Evolutionary conservation across 176 grass and related monocot species (phyloP).

Genomic region (Musa beccarii): DNA sequence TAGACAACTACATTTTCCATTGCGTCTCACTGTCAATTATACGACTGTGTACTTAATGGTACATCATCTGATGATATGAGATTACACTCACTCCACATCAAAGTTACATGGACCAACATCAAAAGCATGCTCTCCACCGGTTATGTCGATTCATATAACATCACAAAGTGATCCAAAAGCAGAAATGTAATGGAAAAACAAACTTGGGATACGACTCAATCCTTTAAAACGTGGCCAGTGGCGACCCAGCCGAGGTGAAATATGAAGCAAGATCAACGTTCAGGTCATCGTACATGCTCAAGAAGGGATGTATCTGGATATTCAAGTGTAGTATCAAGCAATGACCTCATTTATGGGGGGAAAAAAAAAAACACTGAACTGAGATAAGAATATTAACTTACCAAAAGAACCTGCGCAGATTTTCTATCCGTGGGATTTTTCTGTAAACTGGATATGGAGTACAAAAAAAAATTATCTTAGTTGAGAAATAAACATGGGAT

Average conservation of each 20-base stretch:
- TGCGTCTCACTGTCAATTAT: no score
- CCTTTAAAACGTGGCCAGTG: constrained; percentile 62
- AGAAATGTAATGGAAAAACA: not conserved
- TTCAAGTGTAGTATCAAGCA: not conserved
- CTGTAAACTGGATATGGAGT: constrained; percentile 55
- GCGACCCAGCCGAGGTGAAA: constrained; percentile 63
- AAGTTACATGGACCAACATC: not conserved
- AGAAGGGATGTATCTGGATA: constrained; percentile 71
- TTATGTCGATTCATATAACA: not conserved
- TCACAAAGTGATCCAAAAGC: not conserved
- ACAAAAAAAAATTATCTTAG: not conserved
- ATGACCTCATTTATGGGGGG: not conserved
- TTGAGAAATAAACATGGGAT: not conserved
- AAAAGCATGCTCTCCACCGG: not conserved
- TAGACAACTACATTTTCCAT: no score
- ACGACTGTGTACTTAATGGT: no score
- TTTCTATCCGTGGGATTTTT: constrained; percentile 57
- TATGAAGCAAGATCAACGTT: constrained; percentile 74
- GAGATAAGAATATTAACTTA: constrained; percentile 22
- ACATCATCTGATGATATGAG: no score
- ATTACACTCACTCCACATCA: not conserved
- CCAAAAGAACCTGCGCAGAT: constrained; percentile 58
- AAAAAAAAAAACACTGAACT: not conserved
- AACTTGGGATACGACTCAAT: not conserved
- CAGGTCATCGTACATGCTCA: constrained; percentile 88